Base-by-base conservation (phyloP, 1,284 basidiomycete species). In the Sporisorium sorghi region DNA sequence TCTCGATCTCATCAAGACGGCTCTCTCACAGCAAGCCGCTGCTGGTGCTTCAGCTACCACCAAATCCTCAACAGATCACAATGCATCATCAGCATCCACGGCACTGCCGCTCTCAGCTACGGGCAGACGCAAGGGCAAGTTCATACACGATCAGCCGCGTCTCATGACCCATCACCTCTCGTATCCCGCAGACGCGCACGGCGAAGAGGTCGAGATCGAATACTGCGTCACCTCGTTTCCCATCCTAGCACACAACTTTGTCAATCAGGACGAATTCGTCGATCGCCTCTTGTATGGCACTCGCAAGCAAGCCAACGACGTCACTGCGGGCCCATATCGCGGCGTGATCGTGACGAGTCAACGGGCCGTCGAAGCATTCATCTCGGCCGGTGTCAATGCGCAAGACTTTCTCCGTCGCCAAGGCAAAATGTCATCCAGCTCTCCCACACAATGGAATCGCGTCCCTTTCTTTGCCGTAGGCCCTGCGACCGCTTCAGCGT, bases 381-480 rank as follows among this genome's bases (percentile, higher is more conserved):
- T 58, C 19, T 68, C 78, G 19, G 81, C 81, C 10, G 73, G 72
- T 32, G 54, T 64, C 32, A 58, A 50, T 21, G 70, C 73, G 3
- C 56, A 69, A 21, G 58, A 62, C 12, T 35, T 59, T 8, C 47
- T 70, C 1, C 52, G 65, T n/a, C 37, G 55, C 51, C 53, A 64
- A 3, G 56, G 39, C 21, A 66, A 67, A 33, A 55, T 49, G 15
- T 62, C 66, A 5, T 52, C 56, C 33, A 69, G 66, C 30, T 74
- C 60, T 7, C 69, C 69, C 3, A 69, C 69, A 2, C 62, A 65
- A 32, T 81, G 80, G 80, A 73, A 57, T 26, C 68, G 62, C n/a
- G 65, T 76, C 17, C 81, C 81, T 17, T 80, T 81, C 75, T 84
- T 82, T 54, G 78, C 77, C n/a, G 79, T 82, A 2, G 82, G 82